Conservation (phyloP, 2,329 filamentous ascomycete species). For the Torrubiella hemipterigena region DNA sequence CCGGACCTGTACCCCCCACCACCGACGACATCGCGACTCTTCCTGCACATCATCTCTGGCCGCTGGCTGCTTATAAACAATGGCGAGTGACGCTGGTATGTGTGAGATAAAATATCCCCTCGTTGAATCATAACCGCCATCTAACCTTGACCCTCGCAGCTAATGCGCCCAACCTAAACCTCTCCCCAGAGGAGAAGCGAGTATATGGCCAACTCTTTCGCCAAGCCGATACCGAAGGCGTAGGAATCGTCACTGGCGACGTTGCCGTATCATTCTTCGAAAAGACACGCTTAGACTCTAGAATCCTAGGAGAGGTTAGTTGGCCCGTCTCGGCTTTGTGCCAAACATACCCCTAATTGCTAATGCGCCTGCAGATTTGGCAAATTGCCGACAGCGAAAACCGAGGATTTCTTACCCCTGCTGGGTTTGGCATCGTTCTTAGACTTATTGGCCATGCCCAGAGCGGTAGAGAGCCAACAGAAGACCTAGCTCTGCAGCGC, state of each 20-base stretch:
- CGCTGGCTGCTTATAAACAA: too few relatives aligned
- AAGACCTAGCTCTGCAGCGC: constrained; percentile 71
- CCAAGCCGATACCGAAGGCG: constrained; percentile 80
- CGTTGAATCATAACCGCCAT: background rate
- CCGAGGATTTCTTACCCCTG: constrained; percentile 80
- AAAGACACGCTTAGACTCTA: constrained; percentile 79
- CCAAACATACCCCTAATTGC: background rate
- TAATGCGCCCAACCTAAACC: constrained; percentile 63
- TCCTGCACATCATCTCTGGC: constrained; percentile 6
- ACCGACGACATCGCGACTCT: too few relatives aligned
- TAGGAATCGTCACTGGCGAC: constrained; percentile 92
- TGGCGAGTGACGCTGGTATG: constrained; percentile 5
- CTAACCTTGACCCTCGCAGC: constrained; percentile 4
- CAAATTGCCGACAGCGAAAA: constrained; percentile 97
- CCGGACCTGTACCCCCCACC: too few relatives aligned
- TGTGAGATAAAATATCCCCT: background rate
- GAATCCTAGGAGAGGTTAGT: constrained; percentile 75
- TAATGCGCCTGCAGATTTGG: constrained; percentile 62
- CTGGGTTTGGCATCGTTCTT: constrained; percentile 86
- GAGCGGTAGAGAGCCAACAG: constrained; percentile 67
- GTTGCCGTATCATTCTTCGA: constrained; percentile 96
- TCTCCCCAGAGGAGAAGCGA: constrained; percentile 85
- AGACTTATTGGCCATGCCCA: constrained; percentile 94
- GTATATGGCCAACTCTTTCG: constrained; percentile 88
- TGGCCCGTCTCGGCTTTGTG: constrained; percentile 4